Evolutionary conservation across 1,284 basidiomycete species (phyloP).

Genomic region (Prillingera fragicola): DNA sequence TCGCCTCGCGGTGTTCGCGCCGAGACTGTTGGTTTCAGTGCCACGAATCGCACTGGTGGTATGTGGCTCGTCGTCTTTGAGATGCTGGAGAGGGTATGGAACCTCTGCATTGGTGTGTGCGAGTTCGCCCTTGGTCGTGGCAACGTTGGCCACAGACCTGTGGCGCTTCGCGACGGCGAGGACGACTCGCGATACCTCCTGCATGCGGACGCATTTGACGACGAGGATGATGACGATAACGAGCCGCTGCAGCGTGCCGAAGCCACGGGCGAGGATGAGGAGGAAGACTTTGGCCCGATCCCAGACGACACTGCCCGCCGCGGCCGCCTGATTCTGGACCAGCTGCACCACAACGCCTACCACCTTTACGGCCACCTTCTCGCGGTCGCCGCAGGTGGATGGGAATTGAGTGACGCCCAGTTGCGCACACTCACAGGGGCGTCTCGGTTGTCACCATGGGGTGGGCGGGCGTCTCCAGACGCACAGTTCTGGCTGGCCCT

Average conservation of each 20-base stretch:
- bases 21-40: constrained; percentile 13
- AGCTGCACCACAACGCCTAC: constrained; percentile 40
- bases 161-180: constrained; percentile 30
- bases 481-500: constrained; percentile 13
- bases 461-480: constrained; percentile 5
- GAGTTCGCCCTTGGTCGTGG: constrained; percentile 41
- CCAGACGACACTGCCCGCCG: constrained; percentile 26
- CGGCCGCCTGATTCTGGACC: constrained; percentile 35
- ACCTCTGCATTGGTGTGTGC: constrained; percentile 41
- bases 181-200: constrained; percentile 30
- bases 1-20: constrained; percentile 28
- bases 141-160: constrained; percentile 12
- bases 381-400: constrained; percentile 9
- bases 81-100: constrained; percentile 32
- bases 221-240: constrained; percentile 5
- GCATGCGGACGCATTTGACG: constrained; percentile 14
- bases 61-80: constrained; percentile 42
- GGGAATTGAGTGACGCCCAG: constrained; percentile 16
- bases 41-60: constrained; percentile 16
- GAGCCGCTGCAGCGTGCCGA: too few relatives aligned
- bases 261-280: constrained; percentile 4
- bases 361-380: constrained; percentile 32
- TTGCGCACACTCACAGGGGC: constrained; percentile 11
- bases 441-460: constrained; percentile 7
- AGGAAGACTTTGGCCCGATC: constrained; percentile 1